Evolutionary conservation across 1,139 yeast genomes (phyloP).

Genomic region (Diutina rugosa): DNA sequence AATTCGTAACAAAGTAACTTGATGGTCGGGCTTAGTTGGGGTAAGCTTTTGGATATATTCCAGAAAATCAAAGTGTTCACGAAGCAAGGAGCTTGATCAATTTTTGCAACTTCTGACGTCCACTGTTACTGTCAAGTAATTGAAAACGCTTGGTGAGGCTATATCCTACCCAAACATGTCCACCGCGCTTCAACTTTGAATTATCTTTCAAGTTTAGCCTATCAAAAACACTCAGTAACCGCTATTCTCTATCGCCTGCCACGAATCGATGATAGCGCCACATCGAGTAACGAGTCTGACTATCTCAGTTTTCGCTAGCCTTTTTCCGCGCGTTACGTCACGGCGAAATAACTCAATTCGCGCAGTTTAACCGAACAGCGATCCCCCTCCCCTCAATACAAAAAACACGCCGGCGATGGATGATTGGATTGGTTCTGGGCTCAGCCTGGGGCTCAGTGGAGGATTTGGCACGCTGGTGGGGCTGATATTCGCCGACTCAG

Average conservation of each 20-base stretch:
- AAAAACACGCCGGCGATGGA: background rate
- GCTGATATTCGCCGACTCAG: conserved; percentile 12
- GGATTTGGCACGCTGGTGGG: background rate
- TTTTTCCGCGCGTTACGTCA: background rate
- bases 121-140: too few species aligned
- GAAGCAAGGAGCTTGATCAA: too few species aligned
- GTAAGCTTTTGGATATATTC: too few species aligned
- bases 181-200: too few species aligned
- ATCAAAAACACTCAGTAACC: background rate
- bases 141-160: too few species aligned
- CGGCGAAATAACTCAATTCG: background rate
- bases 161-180: too few species aligned
- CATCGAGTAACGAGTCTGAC: background rate
- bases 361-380: background rate
- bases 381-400: background rate
- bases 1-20: too few species aligned
- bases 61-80: too few species aligned
- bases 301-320: background rate
- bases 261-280: background rate
- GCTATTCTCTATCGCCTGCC: background rate
- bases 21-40: too few species aligned
- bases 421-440: background rate
- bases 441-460: background rate
- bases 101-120: too few species aligned
- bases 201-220: too few species aligned